These are phyloP conservation scores for Alternaria angustiovoidea DNA, from an alignment of 2,329 filamentous ascomycete species.

Conservation along the genomic window DNA sequence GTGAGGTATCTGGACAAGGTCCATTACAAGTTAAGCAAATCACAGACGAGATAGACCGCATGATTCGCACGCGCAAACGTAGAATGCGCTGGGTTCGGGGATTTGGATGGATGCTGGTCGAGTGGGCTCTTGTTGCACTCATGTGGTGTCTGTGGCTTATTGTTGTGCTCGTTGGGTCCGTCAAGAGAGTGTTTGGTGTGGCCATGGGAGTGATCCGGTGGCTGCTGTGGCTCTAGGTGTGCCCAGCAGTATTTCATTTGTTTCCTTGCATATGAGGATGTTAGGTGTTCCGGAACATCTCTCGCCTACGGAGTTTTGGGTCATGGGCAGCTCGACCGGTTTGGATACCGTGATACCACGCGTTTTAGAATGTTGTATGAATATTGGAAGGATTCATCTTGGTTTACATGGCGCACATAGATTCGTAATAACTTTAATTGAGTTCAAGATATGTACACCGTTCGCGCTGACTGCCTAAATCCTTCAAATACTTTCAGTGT, in stretches of 20 bases:
- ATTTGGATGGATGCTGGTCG: constrained; percentile 80
- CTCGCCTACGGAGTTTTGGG: background rate
- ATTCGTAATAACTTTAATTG: constrained; percentile 7
- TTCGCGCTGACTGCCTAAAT: background rate
- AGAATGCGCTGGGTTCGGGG: constrained; percentile 78
- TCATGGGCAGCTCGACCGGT: background rate
- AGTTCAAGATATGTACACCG: background rate
- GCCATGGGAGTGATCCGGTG: constrained; percentile 71
- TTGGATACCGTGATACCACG: constrained; percentile 13
- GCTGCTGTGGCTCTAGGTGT: constrained; percentile 72
- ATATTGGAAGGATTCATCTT: background rate
- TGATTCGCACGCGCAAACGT: constrained; percentile 75
- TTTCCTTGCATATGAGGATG: constrained; percentile 5
- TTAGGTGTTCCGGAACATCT: background rate
- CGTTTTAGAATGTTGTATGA: constrained; percentile 11
- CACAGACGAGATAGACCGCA: constrained; percentile 74
- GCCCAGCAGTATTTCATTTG: constrained; percentile 8
- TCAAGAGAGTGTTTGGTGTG: constrained; percentile 69
- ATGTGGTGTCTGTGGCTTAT: constrained; percentile 97
- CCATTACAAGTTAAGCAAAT: constrained; percentile 83
- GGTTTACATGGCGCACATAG: background rate
- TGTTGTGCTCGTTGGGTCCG: constrained; percentile 76
- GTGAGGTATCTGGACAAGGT: constrained; percentile 77
- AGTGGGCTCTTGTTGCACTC: constrained; percentile 86
- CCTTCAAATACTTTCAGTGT: background rate